These are phyloP conservation scores for Plasmodium malariae DNA, from an alignment of 169 alveolate genomes.

Conservation along the genomic window DNA sequence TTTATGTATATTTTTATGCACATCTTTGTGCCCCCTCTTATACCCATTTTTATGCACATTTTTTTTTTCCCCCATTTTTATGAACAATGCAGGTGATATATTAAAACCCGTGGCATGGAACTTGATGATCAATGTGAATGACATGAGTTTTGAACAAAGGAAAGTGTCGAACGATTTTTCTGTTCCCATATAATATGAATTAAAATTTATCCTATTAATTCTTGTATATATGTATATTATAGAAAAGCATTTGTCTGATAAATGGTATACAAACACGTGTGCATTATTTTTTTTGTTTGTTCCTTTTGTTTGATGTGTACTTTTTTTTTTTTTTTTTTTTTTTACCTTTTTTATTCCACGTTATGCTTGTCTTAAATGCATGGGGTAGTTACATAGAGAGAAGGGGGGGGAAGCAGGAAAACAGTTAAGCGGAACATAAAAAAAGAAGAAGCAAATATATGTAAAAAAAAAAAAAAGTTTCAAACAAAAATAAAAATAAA, in stretches of 20 bases:
- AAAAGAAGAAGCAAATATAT: too few relatives aligned
- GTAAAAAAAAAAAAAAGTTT: too few relatives aligned
- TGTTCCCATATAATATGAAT: background rate
- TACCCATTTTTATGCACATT: background rate
- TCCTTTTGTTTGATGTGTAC: background rate
- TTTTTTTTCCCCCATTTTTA: background rate
- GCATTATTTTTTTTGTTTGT: background rate
- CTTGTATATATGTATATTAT: background rate
- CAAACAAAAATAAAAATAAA: too few relatives aligned
- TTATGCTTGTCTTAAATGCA: too few relatives aligned
- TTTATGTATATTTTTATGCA: background rate
- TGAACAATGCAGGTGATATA: slow-evolving; percentile 39
- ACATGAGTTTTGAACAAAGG: slow-evolving; percentile 64
- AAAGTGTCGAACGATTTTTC: slow-evolving; percentile 67
- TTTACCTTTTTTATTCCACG: too few relatives aligned
- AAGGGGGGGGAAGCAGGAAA: too few relatives aligned
- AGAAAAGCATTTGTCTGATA: background rate
- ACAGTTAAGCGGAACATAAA: too few relatives aligned
- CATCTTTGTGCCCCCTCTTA: too few relatives aligned
- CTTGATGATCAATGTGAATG: slow-evolving; percentile 45
- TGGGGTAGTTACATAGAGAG: too few relatives aligned
- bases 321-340: slow-evolving; percentile 1
- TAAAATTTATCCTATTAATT: background rate
- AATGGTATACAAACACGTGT: background rate
- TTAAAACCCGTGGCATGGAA: slow-evolving; percentile 75